Conservation (phyloP, 257 asterid genomes). For the Handroanthus guayacan region DNA sequence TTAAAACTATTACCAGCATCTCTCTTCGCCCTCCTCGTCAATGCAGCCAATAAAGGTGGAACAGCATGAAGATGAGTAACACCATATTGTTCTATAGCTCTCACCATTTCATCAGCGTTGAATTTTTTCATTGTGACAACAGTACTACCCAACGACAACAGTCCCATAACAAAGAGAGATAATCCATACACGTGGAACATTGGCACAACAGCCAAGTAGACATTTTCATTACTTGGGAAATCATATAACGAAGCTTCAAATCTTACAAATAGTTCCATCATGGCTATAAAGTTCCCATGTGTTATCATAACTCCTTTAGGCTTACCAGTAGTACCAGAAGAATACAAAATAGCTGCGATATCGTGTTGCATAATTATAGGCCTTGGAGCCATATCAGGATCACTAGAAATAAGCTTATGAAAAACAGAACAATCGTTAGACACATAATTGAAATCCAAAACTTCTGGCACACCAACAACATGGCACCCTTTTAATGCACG, state of each 20-base stretch:
- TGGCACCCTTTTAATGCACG: slow-evolving; percentile 46
- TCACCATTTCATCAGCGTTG: slow-evolving; percentile 67
- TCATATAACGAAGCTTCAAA: slow-evolving; percentile 70
- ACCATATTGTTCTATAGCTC: slow-evolving; percentile 61
- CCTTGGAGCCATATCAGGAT: slow-evolving; percentile 63
- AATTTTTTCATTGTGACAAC: slow-evolving; percentile 70
- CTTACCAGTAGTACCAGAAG: slow-evolving; percentile 81
- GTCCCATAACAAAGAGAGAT: slow-evolving; percentile 67
- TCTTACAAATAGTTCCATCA: slow-evolving; percentile 63
- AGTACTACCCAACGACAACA: slow-evolving; percentile 73
- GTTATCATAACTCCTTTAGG: slow-evolving; percentile 74
- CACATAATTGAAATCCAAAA: slow-evolving; percentile 32
- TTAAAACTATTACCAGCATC: slow-evolving; percentile 40
- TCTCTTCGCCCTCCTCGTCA: slow-evolving; percentile 59
- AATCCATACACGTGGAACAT: slow-evolving; percentile 87
- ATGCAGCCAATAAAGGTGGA: slow-evolving; percentile 65
- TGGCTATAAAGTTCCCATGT: slow-evolving; percentile 74
- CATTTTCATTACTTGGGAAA: slow-evolving; percentile 49
- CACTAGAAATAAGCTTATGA: slow-evolving; percentile 54
- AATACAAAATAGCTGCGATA: slow-evolving; percentile 74
- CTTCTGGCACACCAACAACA: slow-evolving; percentile 65
- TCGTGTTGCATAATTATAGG: slow-evolving; percentile 64
- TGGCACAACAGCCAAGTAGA: slow-evolving; percentile 69
- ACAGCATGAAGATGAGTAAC: slow-evolving; percentile 74
- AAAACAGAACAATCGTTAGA: slow-evolving; percentile 42